Percentiles rank a stretch among this genome's conserved stretches.
phyloP scores from a whole-genome alignment of 2,329 filamentous ascomycete species.

The Paecilomyces niveus region DNA sequence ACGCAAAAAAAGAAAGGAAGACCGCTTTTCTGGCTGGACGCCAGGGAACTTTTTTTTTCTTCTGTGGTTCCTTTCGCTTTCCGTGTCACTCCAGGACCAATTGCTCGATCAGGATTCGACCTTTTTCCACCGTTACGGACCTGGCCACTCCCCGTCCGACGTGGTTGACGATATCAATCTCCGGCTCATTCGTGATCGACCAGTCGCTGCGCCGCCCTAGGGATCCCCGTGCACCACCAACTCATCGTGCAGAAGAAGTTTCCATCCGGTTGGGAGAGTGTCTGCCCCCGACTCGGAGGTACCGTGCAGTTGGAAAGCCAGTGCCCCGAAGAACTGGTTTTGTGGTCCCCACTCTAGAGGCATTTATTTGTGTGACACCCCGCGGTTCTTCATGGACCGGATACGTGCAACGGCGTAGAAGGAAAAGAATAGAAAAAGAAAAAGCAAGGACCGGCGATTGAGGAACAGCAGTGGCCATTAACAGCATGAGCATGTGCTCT shows the following conservation, averaged over 20 bases:
- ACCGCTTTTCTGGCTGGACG: neutral
- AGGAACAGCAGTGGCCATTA: neutral
- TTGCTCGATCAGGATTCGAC: neutral
- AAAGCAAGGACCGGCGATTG: neutral
- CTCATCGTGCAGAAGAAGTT: neutral
- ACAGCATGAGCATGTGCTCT: neutral
- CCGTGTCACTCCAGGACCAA: neutral
- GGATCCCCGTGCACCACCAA: neutral
- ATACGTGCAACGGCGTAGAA: neutral
- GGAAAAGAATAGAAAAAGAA: neutral
- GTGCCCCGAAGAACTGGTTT: neutral
- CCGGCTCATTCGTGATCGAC: neutral
- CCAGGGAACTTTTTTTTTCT: neutral
- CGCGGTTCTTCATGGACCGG: neutral
- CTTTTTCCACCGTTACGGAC: neutral
- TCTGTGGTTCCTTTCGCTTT: neutral
- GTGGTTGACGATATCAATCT: neutral
- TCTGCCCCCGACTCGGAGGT: neutral
- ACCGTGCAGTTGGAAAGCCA: neutral
- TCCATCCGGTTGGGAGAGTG: neutral
- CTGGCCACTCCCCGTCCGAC: neutral
- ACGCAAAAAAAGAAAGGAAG: neutral
- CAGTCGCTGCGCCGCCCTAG: neutral
- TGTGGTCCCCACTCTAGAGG: neutral
- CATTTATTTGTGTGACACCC: neutral